Conservation (phyloP, 148 eudicot genomes). For the Chenopodium formosanum region DNA sequence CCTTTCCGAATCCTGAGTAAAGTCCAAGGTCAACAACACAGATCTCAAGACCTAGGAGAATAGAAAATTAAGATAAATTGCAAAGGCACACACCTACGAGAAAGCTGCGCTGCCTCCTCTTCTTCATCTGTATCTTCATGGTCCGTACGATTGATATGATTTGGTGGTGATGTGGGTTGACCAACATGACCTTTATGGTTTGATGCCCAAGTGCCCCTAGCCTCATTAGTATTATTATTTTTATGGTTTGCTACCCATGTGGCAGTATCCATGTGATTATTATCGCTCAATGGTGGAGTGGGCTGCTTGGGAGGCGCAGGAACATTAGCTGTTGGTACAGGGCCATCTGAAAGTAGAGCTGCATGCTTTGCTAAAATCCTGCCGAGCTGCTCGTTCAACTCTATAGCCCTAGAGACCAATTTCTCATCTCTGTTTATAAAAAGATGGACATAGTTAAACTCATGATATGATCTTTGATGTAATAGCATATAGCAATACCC, state of each 20-base stretch:
- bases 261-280: slow-evolving; percentile 1
- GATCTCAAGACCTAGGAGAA: background rate
- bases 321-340: slow-evolving; percentile 23
- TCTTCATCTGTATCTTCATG: slow-evolving; percentile 55
- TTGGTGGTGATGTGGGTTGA: slow-evolving; percentile 44
- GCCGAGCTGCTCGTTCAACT: slow-evolving; percentile 80
- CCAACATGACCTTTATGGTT: slow-evolving; percentile 40
- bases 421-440: slow-evolving; percentile 59
- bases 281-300: slow-evolving; percentile 40
- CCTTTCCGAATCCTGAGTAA: slow-evolving; percentile 77
- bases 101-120: slow-evolving; percentile 84
- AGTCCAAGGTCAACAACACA: background rate
- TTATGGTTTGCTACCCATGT: slow-evolving; percentile 22
- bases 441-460: background rate
- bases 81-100: slow-evolving; percentile 52
- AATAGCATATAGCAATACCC: background rate
- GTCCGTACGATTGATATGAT: slow-evolving; percentile 37
- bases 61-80: too few species aligned
- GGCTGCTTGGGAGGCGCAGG: slow-evolving; percentile 35
- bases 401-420: slow-evolving; percentile 72
- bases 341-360: slow-evolving; percentile 41
- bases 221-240: slow-evolving; percentile 32
- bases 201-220: slow-evolving; percentile 40
- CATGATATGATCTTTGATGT: background rate
- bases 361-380: slow-evolving; percentile 69